Percentiles rank a stretch among this genome's conserved stretches.
phyloP scores from a whole-genome alignment of 2,329 filamentous ascomycete species.

The Cordyceps sp. region DNA sequence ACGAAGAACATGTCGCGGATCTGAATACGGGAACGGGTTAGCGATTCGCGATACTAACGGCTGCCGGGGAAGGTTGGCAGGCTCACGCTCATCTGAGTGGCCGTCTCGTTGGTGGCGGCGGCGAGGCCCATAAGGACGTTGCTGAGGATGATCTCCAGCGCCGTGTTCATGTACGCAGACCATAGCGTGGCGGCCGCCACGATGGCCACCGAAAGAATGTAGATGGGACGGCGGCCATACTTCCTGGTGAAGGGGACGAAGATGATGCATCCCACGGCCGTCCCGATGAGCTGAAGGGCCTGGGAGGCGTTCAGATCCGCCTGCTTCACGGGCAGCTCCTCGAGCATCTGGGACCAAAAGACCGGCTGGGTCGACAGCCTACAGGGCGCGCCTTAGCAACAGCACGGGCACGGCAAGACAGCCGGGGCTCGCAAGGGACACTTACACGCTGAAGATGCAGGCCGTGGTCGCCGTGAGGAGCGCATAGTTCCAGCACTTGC shows the following conservation, averaged over 20 bases:
- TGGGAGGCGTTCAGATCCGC: not conserved
- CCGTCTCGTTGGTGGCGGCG: slow-evolving; percentile 20
- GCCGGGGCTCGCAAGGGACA: no score
- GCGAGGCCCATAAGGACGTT: slow-evolving; percentile 19
- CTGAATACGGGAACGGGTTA: not conserved
- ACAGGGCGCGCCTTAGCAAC: no score
- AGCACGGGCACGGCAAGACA: no score
- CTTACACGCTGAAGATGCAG: no score
- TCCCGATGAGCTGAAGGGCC: slow-evolving; percentile 4
- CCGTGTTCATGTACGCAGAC: slow-evolving; percentile 23
- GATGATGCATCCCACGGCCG: slow-evolving; percentile 7
- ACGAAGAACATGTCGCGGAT: slow-evolving; percentile 1
- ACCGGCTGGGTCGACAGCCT: no score
- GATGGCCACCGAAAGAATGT: slow-evolving; percentile 17
- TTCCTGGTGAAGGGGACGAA: slow-evolving; percentile 9
- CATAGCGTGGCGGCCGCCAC: slow-evolving; percentile 20
- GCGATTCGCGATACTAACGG: not conserved
- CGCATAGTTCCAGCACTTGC: no score
- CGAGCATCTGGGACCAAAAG: no score
- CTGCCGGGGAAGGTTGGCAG: not conserved
- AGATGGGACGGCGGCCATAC: slow-evolving; percentile 8
- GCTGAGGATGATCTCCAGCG: slow-evolving; percentile 23
- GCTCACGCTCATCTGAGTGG: slow-evolving; percentile 1
- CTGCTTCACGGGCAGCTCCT: no score
- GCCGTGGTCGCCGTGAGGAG: no score